Percentiles rank a stretch among this genome's conserved stretches.
Conservation (phyloP, 2,329 filamentous ascomycete species). For the Aspergillus sp. region DNA sequence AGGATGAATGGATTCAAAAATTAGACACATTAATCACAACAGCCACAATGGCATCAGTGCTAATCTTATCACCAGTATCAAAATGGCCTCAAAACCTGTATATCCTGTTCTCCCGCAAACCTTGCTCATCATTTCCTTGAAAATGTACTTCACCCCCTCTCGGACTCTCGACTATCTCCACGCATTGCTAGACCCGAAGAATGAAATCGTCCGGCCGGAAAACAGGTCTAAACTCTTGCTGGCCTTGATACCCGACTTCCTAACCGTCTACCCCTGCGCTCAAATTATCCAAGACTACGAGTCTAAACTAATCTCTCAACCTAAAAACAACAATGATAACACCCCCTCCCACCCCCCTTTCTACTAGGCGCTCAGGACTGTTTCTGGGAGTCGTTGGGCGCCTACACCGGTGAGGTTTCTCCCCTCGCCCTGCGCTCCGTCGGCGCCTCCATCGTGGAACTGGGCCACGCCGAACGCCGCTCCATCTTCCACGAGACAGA, state of each 20-base stretch:
- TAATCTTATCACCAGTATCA: not conserved
- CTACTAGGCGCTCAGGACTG: constrained; percentile 72
- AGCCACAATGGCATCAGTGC: too few relatives aligned
- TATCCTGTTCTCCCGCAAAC: constrained; percentile 32
- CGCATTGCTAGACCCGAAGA: constrained; percentile 45
- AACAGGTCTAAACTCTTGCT: constrained; percentile 57
- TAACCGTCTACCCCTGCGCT: constrained; percentile 54
- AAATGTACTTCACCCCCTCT: constrained; percentile 34
- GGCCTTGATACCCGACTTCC: constrained; percentile 74
- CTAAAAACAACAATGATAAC: constrained; percentile 7
- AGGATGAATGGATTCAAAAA: too few relatives aligned
- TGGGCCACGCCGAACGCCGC: constrained; percentile 76
- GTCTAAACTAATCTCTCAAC: constrained; percentile 11
- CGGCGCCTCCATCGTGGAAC: constrained; percentile 68
- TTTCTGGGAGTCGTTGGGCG: constrained; percentile 64
- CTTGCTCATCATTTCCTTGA: constrained; percentile 35
- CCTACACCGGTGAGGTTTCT: constrained; percentile 75
- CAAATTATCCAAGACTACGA: constrained; percentile 33
- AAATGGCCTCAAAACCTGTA: constrained; percentile 8
- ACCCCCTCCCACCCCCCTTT: constrained; percentile 42
- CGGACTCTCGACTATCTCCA: constrained; percentile 55
- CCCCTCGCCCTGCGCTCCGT: constrained; percentile 62
- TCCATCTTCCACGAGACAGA: constrained; percentile 72
- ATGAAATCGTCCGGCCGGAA: constrained; percentile 38
- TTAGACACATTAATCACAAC: not conserved